Base-by-base conservation (phyloP, 192 early-diverging fungal genomes). In the Rhizoclosmatium sp. region DNA sequence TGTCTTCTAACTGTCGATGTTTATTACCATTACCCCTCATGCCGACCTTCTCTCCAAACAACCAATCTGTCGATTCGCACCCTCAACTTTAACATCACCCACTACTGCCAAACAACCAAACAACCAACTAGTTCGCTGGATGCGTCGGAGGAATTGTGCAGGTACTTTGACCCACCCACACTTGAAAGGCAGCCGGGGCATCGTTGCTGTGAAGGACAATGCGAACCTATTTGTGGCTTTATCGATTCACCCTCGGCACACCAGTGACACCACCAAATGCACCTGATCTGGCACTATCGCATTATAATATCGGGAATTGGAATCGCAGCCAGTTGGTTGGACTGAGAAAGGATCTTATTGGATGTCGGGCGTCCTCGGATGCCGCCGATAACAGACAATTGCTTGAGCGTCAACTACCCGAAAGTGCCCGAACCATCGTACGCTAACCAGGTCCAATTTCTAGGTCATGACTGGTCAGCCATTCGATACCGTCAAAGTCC, bases 401-500 rank as follows among this genome's bases (percentile, higher is more conserved):
- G 62, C 31, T 31, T 31, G 31, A 31, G 31, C 31, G 31, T 31
- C 31, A 31, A 31, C 9, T 41, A 31, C 31, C 62, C 31, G 10
- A 31, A 12, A 31, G 10, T 31, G 62, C 10, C 23, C 9, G 56
- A 58, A 58, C 56, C 56, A 58, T 58, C 21, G 56, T 16, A 14
- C 14, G 12, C 21, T 58, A 31, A 3, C 31, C 31, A 31, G 31
- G 31, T 31, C 31, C 31, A 31, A 31, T 31, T 12, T 68, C 31
- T 62, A 85, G 74, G 87, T 89, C 14, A 66, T 89, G 21, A 80
- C 75, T 2, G 87, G 87, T 31, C 87, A 86, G 80, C 85, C 83
- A 4, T 88, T 85, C 60, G 86, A 87, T 65, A 85, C 82, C 4
- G 86, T 84, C 47, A 84, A 89, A 62, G 89, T 90, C 10, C 93